Conservation (phyloP, 169 alveolate species). For the Eimeria maxima region DNA sequence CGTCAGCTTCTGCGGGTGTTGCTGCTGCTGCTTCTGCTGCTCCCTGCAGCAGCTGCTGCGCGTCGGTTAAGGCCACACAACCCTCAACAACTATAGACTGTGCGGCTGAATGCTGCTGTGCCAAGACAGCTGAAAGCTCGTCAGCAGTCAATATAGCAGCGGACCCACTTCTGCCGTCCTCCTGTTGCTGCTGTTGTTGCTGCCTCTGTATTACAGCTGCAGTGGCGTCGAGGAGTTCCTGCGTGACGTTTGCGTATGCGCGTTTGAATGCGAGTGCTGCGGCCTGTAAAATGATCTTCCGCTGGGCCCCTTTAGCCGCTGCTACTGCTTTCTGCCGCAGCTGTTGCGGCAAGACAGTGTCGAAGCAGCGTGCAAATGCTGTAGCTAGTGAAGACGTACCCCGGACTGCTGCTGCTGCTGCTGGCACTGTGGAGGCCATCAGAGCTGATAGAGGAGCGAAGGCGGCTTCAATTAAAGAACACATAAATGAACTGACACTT, state of each 20-base stretch:
- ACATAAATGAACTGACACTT: background rate
- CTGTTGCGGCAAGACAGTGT: conserved; percentile 7
- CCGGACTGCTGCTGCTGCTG: conserved; percentile 30
- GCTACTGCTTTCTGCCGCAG: conserved; percentile 22
- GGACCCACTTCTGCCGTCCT: background rate
- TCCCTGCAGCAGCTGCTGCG: conserved; percentile 74
- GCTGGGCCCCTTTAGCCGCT: background rate
- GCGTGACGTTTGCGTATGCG: conserved; percentile 40
- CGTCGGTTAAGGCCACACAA: conserved; percentile 74
- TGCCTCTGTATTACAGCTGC: conserved; percentile 39
- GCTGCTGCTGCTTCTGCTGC: conserved; percentile 62
- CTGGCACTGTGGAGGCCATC: conserved; percentile 25
- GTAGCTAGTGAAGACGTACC: background rate
- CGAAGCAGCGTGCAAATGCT: background rate
- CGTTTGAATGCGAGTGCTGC: conserved; percentile 52
- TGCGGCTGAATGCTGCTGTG: conserved; percentile 50
- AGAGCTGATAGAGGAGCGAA: conserved; percentile 13
- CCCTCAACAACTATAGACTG: conserved; percentile 70
- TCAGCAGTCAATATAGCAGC: background rate
- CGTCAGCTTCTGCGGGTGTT: background rate
- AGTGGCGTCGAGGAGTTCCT: conserved; percentile 24
- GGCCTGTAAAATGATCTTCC: background rate
- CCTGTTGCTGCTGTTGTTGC: conserved; percentile 48
- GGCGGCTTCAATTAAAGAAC: background rate
- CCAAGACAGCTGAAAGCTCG: background rate